These are phyloP conservation scores for Trypanosoma cruzi DNA, from an alignment of 208 protist genomes.

Conservation along the genomic window DNA sequence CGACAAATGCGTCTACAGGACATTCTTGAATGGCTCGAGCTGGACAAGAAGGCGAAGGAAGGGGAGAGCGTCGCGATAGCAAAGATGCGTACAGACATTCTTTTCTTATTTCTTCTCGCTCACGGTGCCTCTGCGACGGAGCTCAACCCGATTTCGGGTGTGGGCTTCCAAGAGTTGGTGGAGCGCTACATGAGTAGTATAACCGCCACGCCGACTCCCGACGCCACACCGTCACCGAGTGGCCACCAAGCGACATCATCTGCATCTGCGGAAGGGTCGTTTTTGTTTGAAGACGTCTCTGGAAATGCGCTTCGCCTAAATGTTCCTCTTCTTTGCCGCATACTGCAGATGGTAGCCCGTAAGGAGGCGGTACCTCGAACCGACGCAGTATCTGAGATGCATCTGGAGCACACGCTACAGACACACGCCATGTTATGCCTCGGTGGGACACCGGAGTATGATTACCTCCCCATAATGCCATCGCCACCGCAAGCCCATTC, in stretches of 20 bases:
- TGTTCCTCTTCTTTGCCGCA: conserved; percentile 21
- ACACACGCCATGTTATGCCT: conserved; percentile 60
- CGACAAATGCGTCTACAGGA: conserved; percentile 54
- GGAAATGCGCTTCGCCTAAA: conserved; percentile 39
- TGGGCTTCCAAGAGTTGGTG: conserved; percentile 48
- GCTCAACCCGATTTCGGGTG: conserved; percentile 34
- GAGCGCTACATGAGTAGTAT: conserved; percentile 45
- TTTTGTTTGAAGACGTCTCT: conserved; percentile 41
- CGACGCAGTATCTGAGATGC: conserved; percentile 33
- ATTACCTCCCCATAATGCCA: conserved; percentile 22
- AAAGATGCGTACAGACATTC: conserved; percentile 62
- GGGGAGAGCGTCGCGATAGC: conserved; percentile 53
- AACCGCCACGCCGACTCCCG: background rate
- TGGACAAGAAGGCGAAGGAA: conserved; percentile 41
- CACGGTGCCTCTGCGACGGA: conserved; percentile 59
- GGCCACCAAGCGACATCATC: background rate
- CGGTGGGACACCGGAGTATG: conserved; percentile 32
- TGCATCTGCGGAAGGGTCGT: background rate
- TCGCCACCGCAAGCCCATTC: conserved; percentile 1
- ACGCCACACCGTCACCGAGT: background rate
- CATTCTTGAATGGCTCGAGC: conserved; percentile 71
- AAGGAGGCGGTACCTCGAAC: conserved; percentile 4
- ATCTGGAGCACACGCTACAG: conserved; percentile 64
- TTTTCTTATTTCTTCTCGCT: conserved; percentile 71
- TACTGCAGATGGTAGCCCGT: conserved; percentile 24